Evolutionary conservation across 305 asterid species (phyloP).

Genomic region (Plantago lanceolata): DNA sequence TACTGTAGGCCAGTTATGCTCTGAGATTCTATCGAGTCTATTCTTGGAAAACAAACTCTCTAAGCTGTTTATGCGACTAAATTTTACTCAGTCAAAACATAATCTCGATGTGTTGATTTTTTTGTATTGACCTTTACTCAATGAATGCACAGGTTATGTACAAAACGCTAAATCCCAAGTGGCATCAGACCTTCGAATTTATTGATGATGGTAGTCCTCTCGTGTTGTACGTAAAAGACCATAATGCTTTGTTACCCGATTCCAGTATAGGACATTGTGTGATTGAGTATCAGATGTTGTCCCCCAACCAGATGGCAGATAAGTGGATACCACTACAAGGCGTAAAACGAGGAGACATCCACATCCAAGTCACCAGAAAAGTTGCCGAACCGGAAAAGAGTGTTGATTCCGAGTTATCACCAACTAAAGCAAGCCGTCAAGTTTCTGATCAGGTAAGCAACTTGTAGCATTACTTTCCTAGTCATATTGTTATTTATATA

Average conservation of each 20-base stretch:
- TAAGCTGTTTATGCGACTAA: neutral
- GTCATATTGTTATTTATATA: neutral
- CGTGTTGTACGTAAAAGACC: slow-evolving; percentile 82
- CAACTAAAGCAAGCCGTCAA: slow-evolving; percentile 48
- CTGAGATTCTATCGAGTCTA: neutral
- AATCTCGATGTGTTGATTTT: neutral
- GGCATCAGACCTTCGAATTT: slow-evolving; percentile 95
- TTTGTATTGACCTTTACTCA: neutral
- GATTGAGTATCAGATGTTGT: slow-evolving; percentile 78
- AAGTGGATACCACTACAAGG: slow-evolving; percentile 98
- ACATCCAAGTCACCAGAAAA: slow-evolving; percentile 73
- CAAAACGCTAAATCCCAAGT: slow-evolving; percentile 75
- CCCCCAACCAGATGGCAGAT: slow-evolving; percentile 86
- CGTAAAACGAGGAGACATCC: slow-evolving; percentile 86
- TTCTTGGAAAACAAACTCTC: neutral
- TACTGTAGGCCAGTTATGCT: neutral
- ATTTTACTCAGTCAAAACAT: neutral
- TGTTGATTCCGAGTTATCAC: slow-evolving; percentile 54
- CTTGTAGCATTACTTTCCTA: neutral
- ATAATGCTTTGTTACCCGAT: slow-evolving; percentile 70
- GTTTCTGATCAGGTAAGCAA: slow-evolving; percentile 62
- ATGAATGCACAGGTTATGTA: slow-evolving; percentile 49
- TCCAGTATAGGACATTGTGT: slow-evolving; percentile 80
- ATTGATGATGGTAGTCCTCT: slow-evolving; percentile 85
- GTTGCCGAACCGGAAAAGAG: slow-evolving; percentile 61